These are phyloP conservation scores for Lactifluus echinatus DNA, from an alignment of 768 basidiomycete genomes.

Conservation along the genomic window DNA sequence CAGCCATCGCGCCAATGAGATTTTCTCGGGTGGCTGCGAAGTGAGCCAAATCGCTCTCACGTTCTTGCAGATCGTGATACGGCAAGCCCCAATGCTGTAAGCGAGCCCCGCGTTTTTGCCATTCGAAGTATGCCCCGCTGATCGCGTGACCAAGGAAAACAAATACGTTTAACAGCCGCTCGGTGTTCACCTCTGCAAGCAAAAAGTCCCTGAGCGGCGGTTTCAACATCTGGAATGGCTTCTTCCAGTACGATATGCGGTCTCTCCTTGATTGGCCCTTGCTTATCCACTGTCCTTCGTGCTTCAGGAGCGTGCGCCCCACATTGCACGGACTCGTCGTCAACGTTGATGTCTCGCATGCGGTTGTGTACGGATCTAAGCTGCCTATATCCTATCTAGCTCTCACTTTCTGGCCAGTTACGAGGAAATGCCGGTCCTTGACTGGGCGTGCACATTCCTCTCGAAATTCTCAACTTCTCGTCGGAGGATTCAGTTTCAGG, in stretches of 20 bases:
- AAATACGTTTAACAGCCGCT: conserved; percentile 13
- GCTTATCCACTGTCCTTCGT: not conserved
- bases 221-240: conserved; percentile 20
- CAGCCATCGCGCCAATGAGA: conserved; percentile 7
- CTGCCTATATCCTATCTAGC: not conserved
- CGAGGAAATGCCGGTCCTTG: conserved; percentile 15
- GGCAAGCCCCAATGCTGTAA: conserved; percentile 19
- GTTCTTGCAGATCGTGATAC: conserved; percentile 14
- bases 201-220: conserved; percentile 11
- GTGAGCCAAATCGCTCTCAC: conserved; percentile 12
- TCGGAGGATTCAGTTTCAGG: not conserved
- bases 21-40: not conserved
- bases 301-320: conserved; percentile 16
- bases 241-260: conserved; percentile 9
- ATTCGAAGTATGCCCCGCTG: not conserved
- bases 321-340: conserved; percentile 8
- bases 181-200: conserved; percentile 12
- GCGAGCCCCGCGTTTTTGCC: not conserved
- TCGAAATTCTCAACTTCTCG: conserved; percentile 3
- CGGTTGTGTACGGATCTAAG: not conserved
- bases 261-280: not conserved
- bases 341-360: conserved; percentile 18
- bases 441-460: conserved; percentile 13
- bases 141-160: conserved; percentile 2
- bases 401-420: not conserved